Conservation (phyloP, 2,329 filamentous ascomycete genomes). For the Fusarium sp. region DNA sequence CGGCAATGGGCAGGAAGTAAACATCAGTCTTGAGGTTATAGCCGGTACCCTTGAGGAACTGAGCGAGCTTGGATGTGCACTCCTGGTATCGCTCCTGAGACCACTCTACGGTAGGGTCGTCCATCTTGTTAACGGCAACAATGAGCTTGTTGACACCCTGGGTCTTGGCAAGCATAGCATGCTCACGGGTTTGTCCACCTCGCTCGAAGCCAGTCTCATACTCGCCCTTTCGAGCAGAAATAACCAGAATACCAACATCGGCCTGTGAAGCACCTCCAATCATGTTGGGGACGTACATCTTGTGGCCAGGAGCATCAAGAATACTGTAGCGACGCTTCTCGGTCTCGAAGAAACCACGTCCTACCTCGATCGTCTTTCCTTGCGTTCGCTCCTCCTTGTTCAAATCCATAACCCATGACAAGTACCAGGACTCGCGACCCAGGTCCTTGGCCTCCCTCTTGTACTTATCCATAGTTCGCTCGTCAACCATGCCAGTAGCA, state of each 20-base stretch:
- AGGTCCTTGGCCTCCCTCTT: slow-evolving; percentile 96
- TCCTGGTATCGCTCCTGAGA: slow-evolving; percentile 92
- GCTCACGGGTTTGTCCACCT: slow-evolving; percentile 96
- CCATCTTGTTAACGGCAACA: slow-evolving; percentile 99
- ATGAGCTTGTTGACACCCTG: slow-evolving; percentile 98
- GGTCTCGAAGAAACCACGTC: slow-evolving; percentile 95
- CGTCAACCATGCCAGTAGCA: slow-evolving; percentile 98
- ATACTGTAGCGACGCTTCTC: slow-evolving; percentile 97
- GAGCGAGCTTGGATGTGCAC: slow-evolving; percentile 86
- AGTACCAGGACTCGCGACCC: slow-evolving; percentile 97
- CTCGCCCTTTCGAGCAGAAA: slow-evolving; percentile 96
- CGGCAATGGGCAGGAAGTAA: slow-evolving; percentile 95
- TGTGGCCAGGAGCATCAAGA: slow-evolving; percentile 95
- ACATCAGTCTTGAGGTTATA: slow-evolving; percentile 96
- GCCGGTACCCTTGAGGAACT: slow-evolving; percentile 90
- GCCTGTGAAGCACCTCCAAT: slow-evolving; percentile 94
- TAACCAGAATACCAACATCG: slow-evolving; percentile 94
- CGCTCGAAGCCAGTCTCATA: slow-evolving; percentile 98
- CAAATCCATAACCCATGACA: slow-evolving; percentile 97
- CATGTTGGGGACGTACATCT: slow-evolving; percentile 98
- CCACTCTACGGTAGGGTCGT: slow-evolving; percentile 96
- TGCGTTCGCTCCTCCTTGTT: slow-evolving; percentile 96
- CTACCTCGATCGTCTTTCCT: slow-evolving; percentile 98
- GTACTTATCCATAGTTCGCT: slow-evolving; percentile 98
- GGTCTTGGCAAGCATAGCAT: slow-evolving; percentile 97